Conservation (phyloP, 371 early-diverging fungal genomes). For the Paraphysoderma sedebokerense region DNA sequence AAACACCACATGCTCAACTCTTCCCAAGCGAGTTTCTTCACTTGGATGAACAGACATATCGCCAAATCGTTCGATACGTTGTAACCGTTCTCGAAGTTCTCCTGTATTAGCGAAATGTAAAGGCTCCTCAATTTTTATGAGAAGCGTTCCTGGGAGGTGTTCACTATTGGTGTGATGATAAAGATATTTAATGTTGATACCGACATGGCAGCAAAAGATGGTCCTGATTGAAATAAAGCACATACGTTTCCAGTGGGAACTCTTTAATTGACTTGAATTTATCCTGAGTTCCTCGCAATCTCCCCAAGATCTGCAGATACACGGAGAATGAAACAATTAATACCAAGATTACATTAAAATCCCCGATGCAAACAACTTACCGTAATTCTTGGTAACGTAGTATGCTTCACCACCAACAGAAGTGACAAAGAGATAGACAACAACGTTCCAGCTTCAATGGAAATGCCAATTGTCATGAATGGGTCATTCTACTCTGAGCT, state of each 20-base stretch:
- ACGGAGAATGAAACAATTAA: too few species aligned
- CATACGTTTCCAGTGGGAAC: too few species aligned
- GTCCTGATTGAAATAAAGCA: neutral
- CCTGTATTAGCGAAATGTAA: constrained; percentile 90
- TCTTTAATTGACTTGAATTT: constrained; percentile 11
- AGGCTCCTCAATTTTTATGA: constrained; percentile 76
- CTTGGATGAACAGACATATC: constrained; percentile 79
- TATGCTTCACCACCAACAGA: constrained; percentile 73
- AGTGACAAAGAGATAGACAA: constrained; percentile 69
- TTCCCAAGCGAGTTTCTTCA: constrained; percentile 46
- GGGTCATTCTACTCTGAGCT: too few species aligned
- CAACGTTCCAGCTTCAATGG: constrained; percentile 79
- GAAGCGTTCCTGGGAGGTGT: constrained; percentile 59
- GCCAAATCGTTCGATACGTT: constrained; percentile 79
- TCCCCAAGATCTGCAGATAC: too few species aligned
- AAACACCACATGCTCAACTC: constrained; percentile 55
- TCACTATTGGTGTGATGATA: constrained; percentile 44
- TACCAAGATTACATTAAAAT: too few species aligned
- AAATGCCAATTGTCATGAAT: constrained; percentile 55
- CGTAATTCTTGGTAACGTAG: constrained; percentile 63
- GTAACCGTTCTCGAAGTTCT: constrained; percentile 77
- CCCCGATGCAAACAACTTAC: too few species aligned
- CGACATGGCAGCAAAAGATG: constrained; percentile 1
- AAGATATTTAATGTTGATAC: too few species aligned
- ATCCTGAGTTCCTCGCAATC: constrained; percentile 12